Conservation (phyloP, 257 asterid genomes). For the Pogostemon cablin region DNA sequence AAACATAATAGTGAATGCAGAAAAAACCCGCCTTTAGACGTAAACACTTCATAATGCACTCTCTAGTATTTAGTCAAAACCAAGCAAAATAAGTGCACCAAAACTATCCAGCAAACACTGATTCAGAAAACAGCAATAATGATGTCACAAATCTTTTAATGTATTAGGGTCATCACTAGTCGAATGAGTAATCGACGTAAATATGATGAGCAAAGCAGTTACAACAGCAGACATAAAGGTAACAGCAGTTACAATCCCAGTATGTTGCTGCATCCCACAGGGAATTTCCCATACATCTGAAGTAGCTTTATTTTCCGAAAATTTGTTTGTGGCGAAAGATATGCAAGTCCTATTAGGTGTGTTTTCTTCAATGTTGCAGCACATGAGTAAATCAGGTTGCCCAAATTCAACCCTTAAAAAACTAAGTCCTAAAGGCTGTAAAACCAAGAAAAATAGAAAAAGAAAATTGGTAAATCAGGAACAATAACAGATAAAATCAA, state of each 20-base stretch:
- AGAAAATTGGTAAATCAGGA: background rate
- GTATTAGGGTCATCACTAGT: slow-evolving; percentile 16
- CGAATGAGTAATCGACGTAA: slow-evolving; percentile 50
- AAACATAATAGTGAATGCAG: too few species aligned
- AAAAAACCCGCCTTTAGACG: too few species aligned
- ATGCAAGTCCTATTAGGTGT: slow-evolving; percentile 39
- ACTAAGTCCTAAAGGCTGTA: slow-evolving; percentile 70
- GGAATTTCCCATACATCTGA: slow-evolving; percentile 72
- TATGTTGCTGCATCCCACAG: slow-evolving; percentile 68
- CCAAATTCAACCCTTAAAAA: slow-evolving; percentile 59
- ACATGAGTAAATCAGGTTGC: slow-evolving; percentile 53
- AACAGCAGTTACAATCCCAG: slow-evolving; percentile 53
- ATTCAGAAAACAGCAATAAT: background rate
- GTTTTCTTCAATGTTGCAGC: slow-evolving; percentile 44
- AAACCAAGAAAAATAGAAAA: background rate
- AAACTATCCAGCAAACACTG: background rate
- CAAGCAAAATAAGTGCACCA: background rate
- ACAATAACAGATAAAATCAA: background rate
- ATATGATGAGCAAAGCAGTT: slow-evolving; percentile 56
- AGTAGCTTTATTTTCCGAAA: slow-evolving; percentile 25
- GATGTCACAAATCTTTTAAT: slow-evolving; percentile 34
- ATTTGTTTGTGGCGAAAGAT: slow-evolving; percentile 32
- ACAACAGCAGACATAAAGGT: slow-evolving; percentile 64
- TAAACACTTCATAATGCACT: too few species aligned
- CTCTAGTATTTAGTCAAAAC: too few species aligned